Base-by-base conservation (phyloP, 805 yeast species). In the Wickerhamomyces pijperi region DNA sequence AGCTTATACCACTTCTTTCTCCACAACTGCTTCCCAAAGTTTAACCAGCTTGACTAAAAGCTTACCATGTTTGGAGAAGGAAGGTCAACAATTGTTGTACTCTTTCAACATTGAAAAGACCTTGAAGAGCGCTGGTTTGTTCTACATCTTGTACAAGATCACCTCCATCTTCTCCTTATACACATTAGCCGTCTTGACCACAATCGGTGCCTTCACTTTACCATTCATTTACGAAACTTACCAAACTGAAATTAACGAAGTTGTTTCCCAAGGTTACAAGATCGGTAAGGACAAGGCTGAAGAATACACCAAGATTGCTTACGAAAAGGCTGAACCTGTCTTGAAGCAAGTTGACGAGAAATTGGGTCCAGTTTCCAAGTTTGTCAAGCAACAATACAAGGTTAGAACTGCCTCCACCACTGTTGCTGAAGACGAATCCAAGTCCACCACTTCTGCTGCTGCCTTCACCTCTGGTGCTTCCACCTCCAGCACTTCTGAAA, bases 111-210 rank as follows among this genome's bases (percentile, higher is more conserved):
- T 85, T 53, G 81, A 78, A 63, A 58, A 72, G 45, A 82, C 95
- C 37, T 72, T 79, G 55, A 78, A 75, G 63, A 76, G 84, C 39
- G 88, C 85, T 40, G 76, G 78, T 53, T 54, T 64, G 31, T 64
- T 78, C n/a, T 84, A 72, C 61, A 55, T 78, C 38, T 62, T 77
- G 46, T 82, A 76, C 70, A 74, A 78, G 60, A 62, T 87, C 52
- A 82, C 94, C 46, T 76, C 84, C 25, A 68, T 78, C 73, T 66
- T 87, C 58, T 74, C 94, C 19, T 60, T 88, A 41, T 82, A 80
- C 74, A 67, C 81, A 21, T 61, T 87, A 49, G 52, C 77, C 23
- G 67, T 81, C 49, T 56, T 73, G 37, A 59, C 75, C 34, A 76
- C 78, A 36, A 59, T 83, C 36, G 55, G 67, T 17, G 70, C 81